Evolutionary conservation across 78 protist genomes (phyloP).

Genomic region (Speleostelium caveatum): DNA sequence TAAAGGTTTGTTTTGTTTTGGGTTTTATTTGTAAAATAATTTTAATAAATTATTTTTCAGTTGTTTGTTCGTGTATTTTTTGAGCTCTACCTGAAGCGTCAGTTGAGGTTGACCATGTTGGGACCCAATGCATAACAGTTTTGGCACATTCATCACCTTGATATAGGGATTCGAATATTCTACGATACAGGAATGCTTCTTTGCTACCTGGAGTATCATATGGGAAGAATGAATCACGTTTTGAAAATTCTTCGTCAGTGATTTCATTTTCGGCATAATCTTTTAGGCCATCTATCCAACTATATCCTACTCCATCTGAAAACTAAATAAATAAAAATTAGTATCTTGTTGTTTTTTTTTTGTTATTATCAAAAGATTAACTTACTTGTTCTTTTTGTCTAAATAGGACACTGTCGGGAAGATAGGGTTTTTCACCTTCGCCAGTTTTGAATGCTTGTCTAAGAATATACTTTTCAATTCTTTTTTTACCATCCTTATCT

Average conservation of each 20-base stretch:
- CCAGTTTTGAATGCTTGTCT: conserved; percentile 87
- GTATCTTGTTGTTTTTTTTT: too few relatives aligned
- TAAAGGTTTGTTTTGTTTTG: too few relatives aligned
- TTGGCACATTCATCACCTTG: conserved; percentile 38
- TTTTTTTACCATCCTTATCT: conserved; percentile 43
- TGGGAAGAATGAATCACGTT: conserved; percentile 84
- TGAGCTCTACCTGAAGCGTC: conserved; percentile 88
- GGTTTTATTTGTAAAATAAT: too few relatives aligned
- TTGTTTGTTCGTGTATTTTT: conserved; percentile 23
- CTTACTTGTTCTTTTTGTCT: conserved; percentile 97
- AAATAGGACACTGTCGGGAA: conserved; percentile 90
- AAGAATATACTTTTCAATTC: conserved; percentile 90
- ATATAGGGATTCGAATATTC: conserved; percentile 78
- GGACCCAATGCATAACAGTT: conserved; percentile 83
- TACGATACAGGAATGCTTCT: conserved; percentile 93
- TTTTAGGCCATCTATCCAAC: conserved; percentile 92
- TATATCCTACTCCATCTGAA: conserved; percentile 95
- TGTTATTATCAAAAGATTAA: too few relatives aligned
- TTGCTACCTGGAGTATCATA: conserved; percentile 91
- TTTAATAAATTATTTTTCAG: too few relatives aligned
- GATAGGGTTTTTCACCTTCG: conserved; percentile 85
- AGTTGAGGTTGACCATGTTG: conserved; percentile 79
- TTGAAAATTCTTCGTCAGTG: conserved; percentile 73
- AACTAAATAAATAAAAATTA: too few relatives aligned
- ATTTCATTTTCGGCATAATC: conserved; percentile 83